Evolutionary conservation across 164 flowering plant genomes (phyloP).

Genomic region (Vitis amurensis): DNA sequence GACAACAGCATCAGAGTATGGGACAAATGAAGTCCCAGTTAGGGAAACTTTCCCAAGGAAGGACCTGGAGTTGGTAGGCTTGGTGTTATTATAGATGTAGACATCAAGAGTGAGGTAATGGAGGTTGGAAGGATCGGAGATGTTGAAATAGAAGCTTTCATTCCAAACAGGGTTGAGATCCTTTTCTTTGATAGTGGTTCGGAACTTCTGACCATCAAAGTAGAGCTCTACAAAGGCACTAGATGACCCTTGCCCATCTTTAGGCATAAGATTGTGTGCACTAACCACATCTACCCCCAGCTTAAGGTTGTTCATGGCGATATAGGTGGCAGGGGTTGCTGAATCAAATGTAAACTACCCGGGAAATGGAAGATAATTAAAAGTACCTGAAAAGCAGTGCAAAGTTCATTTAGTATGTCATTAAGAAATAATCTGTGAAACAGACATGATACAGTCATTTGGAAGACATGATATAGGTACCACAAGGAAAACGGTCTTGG

Average conservation of each 20-base stretch:
- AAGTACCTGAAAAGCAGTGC: conserved; percentile 11
- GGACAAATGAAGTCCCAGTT: conserved; percentile 77
- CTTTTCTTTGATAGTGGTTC: conserved; percentile 78
- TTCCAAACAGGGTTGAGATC: conserved; percentile 94
- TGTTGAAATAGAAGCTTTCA: conserved; percentile 84
- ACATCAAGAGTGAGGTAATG: conserved; percentile 65
- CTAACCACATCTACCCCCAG: conserved; percentile 79
- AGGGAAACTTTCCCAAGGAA: conserved; percentile 82
- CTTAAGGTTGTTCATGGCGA: conserved; percentile 68
- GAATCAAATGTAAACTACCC: conserved; percentile 9
- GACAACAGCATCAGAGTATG: conserved; percentile 75
- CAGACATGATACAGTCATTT: too few species aligned
- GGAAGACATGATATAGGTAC: too few species aligned
- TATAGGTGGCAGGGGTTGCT: conserved; percentile 10
- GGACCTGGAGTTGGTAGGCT: conserved; percentile 48
- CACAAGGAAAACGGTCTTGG: too few species aligned
- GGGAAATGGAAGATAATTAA: conserved; percentile 1
- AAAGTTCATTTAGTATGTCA: neutral
- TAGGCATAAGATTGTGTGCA: conserved; percentile 86
- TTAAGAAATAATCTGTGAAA: too few species aligned
- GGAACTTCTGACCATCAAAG: conserved; percentile 77
- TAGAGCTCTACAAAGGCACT: conserved; percentile 73
- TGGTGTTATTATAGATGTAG: conserved; percentile 47
- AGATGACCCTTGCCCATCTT: conserved; percentile 85
- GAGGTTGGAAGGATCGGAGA: conserved; percentile 69